These are phyloP conservation scores for Linum trigynum DNA, from an alignment of 345 rosid species.

Conservation along the genomic window DNA sequence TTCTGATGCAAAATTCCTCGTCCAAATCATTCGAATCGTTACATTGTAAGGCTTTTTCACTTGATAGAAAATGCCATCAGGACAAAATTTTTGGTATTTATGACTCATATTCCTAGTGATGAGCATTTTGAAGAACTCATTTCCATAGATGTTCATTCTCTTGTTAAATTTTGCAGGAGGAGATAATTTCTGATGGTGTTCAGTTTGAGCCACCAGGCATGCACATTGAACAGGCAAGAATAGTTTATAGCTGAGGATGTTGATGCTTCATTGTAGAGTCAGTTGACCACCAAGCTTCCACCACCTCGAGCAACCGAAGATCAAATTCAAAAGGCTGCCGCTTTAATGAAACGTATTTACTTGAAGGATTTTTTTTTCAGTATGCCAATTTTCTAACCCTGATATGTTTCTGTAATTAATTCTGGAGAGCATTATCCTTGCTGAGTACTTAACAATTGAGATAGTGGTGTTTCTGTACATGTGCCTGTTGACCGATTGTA, in stretches of 20 bases:
- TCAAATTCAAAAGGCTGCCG: constrained; percentile 61
- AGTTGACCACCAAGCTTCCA: constrained; percentile 28
- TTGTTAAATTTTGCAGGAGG: constrained; percentile 47
- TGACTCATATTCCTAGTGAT: too few species aligned
- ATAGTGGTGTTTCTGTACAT: too few species aligned
- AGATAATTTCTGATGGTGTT: constrained; percentile 53
- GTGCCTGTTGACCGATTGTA: too few species aligned
- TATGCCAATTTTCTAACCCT: constrained; percentile 74
- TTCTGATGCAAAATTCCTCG: too few species aligned
- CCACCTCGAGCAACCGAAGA: constrained; percentile 65
- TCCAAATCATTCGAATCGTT: too few species aligned
- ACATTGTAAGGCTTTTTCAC: too few species aligned
- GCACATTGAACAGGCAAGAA: constrained; percentile 78
- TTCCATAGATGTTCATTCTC: background rate
- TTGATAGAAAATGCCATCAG: too few species aligned
- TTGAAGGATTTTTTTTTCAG: constrained; percentile 70
- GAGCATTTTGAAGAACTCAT: background rate
- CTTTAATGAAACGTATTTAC: constrained; percentile 64
- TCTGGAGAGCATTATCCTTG: background rate
- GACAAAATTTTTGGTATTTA: too few species aligned
- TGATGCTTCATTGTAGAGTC: constrained; percentile 38
- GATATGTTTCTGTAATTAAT: constrained; percentile 37
- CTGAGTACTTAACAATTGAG: too few species aligned
- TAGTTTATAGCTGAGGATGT: constrained; percentile 16
- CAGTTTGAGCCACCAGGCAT: constrained; percentile 96